These are phyloP conservation scores for Straminergon stramineum DNA, from an alignment of 225 moss, liverwort and hornwort species.

Conservation along the genomic window DNA sequence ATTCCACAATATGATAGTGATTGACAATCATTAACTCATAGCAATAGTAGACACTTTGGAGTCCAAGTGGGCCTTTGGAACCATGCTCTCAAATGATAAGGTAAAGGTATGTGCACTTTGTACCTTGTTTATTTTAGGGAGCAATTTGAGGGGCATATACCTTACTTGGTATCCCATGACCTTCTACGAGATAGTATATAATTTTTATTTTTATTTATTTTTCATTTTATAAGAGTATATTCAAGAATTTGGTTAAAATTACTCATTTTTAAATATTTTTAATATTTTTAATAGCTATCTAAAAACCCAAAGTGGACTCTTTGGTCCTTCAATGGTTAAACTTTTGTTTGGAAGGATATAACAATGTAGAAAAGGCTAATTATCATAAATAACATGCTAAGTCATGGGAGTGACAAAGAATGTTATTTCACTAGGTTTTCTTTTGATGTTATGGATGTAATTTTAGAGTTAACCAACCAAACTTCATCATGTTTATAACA, in stretches of 20 bases:
- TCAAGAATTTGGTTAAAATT: not conserved
- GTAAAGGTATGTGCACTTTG: not conserved
- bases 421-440: no score
- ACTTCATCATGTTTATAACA: no score
- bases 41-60: not conserved
- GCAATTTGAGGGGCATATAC: not conserved
- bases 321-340: no score
- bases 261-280: not conserved
- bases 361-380: no score
- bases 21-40: not conserved
- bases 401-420: no score
- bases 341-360: no score
- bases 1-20: not conserved
- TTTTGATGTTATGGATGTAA: no score
- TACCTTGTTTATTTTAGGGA: no score
- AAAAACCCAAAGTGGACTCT: no score
- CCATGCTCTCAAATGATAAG: fast-evolving
- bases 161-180: not conserved
- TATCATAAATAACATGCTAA: no score
- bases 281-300: not conserved
- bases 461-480: no score
- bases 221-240: not conserved
- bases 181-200: not conserved
- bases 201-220: not conserved
- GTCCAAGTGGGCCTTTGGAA: not conserved